Evolutionary conservation across 257 asterid genomes (phyloP), one percentile per base, ranked within the genome.

Genomic region (Eustoma russellianum): DNA sequence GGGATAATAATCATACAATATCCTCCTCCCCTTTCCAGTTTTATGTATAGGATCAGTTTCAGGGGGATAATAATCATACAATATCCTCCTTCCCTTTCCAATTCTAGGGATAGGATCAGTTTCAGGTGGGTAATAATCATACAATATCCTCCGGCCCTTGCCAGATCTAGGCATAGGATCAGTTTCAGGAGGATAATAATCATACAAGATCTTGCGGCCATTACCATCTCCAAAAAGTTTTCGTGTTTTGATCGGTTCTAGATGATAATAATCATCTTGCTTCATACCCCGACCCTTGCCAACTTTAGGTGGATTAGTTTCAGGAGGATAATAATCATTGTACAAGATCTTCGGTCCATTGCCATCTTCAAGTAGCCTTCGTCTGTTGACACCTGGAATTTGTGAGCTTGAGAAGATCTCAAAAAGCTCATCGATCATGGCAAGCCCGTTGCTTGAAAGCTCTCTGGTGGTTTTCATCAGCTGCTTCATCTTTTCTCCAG

Each of bases 381-480:
- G 57, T 17, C 52, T 52, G 13, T 61, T 7, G 15, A 62, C 6
- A 1, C 62, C 64, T 0, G 69, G 60, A 6, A 74, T 45, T 7
- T 54, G 50, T 49, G 78, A 15, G 8, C 57, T 7, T 0, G 68
- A 34, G 0, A 81, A 0, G 15, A 79, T 48, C 0, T 59, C 41
- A 0, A 74, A 52, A 38, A 77, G 46, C 3, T 75, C 66, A 2
- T 51, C 15, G 3, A 81, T 70, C 79, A 86, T 86, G 0, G 91
- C 88, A 2, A 86, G 70, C 0, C 79, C 83, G 19, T 86, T 86
- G 76, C 91, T 83, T 1, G 94, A 61, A 10, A 86, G 62, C n/a
- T 83, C 78, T 40, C 59, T 51, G 0, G 81, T 68, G 1, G 74
- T 71, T 6, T 57, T 70, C 63, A 83, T 14, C 9, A 83, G 11